Evolutionary conservation across 305 asterid genomes (phyloP).

Genomic region (Fraxinus sp.): DNA sequence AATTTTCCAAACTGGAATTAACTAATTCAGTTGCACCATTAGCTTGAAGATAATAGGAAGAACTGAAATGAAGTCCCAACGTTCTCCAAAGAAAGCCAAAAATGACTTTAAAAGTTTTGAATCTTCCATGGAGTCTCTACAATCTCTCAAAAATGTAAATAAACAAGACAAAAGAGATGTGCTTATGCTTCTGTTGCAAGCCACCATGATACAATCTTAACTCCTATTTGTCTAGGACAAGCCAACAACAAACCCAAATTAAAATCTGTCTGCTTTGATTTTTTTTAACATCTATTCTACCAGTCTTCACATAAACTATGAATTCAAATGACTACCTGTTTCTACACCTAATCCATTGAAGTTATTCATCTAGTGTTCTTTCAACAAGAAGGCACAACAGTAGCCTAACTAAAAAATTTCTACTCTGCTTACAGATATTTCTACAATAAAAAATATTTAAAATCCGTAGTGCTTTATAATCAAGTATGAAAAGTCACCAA

Average conservation of each 20-base stretch:
- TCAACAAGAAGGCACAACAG: background rate
- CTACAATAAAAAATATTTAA: background rate
- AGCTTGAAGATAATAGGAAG: background rate
- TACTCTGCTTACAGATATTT: background rate
- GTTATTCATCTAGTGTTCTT: background rate
- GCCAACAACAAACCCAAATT: background rate
- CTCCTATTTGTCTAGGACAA: background rate
- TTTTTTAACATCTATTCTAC: background rate
- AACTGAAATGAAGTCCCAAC: background rate
- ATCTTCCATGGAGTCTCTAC: background rate
- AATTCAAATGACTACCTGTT: background rate
- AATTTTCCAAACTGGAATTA: background rate
- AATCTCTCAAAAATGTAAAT: background rate
- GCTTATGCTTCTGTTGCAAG: background rate
- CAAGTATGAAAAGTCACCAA: background rate
- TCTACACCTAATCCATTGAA: background rate
- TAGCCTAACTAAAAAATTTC: background rate
- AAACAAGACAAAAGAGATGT: background rate
- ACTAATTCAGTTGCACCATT: background rate
- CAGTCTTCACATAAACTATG: background rate
- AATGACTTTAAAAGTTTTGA: background rate
- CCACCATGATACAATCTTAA: background rate
- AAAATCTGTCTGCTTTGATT: background rate
- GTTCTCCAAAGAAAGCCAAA: background rate
- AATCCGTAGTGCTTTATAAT: background rate